Evolutionary conservation across 257 asterid species (phyloP).

Genomic region (Nicotiana tabacum): DNA sequence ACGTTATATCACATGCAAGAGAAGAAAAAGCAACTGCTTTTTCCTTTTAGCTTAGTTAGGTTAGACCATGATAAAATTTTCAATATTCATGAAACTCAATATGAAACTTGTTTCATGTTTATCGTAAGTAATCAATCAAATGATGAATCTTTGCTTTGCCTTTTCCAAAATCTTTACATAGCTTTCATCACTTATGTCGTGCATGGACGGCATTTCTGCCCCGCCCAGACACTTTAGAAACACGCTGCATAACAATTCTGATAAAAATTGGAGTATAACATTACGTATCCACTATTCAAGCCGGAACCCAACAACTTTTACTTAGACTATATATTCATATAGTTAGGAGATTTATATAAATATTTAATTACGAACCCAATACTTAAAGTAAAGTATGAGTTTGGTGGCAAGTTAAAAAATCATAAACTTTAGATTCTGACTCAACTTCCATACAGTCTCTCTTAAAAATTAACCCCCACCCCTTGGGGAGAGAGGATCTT

Average conservation of each 20-base stretch:
- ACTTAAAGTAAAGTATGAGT: too few species aligned
- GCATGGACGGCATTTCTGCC: not conserved
- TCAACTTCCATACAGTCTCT: not conserved
- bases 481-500: not conserved
- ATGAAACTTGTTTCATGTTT: not conserved
- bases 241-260: not conserved
- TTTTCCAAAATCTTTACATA: not conserved
- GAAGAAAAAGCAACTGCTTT: not conserved
- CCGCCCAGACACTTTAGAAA: not conserved
- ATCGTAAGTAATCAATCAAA: not conserved
- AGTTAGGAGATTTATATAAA: too few species aligned
- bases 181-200: not conserved
- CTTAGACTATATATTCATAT: too few species aligned
- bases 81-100: not conserved
- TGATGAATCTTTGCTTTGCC: not conserved
- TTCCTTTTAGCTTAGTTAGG: not conserved
- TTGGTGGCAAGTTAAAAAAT: too few species aligned
- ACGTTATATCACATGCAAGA: not conserved
- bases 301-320: not conserved
- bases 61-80: not conserved
- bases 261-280: not conserved
- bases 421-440: too few species aligned
- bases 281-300: not conserved
- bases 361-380: too few species aligned
- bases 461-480: not conserved